phyloP scores from a whole-genome alignment of 2,329 filamentous ascomycete genomes.

The Pseudogymnoascus sp. region DNA sequence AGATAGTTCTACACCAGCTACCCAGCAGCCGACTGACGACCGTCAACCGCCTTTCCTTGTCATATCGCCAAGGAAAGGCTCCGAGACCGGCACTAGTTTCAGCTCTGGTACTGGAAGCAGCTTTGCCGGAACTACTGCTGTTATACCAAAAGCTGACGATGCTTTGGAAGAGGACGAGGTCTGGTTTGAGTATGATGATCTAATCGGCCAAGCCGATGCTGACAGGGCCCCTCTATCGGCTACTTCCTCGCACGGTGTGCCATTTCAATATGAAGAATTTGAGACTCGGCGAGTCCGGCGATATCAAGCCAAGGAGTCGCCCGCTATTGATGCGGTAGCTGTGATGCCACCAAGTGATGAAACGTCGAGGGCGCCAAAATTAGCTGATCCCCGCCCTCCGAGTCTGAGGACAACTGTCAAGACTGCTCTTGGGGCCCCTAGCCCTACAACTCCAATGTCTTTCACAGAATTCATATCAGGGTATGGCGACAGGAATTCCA shows the following conservation, averaged over 20 bases:
- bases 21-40: background rate
- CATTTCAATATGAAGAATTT: constrained; percentile 48
- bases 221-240: constrained; percentile 40
- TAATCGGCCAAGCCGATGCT: constrained; percentile 59
- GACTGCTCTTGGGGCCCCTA: constrained; percentile 37
- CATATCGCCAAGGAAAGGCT: constrained; percentile 66
- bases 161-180: constrained; percentile 74
- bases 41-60: constrained; percentile 46
- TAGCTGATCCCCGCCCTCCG: constrained; percentile 22
- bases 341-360: constrained; percentile 15
- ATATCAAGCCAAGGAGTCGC: constrained; percentile 19
- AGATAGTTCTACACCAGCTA: background rate
- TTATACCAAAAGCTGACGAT: constrained; percentile 53
- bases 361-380: background rate
- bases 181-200: constrained; percentile 82
- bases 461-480: constrained; percentile 36
- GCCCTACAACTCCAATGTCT: constrained; percentile 37
- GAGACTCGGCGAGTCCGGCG: constrained; percentile 22
- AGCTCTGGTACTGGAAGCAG: constrained; percentile 53
- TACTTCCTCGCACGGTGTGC: constrained; percentile 47
- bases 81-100: constrained; percentile 50
- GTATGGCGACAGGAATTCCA: constrained; percentile 32
- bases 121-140: constrained; percentile 54
- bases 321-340: constrained; percentile 15
- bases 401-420: constrained; percentile 47